These are phyloP conservation scores for Leptographium flavum DNA, from an alignment of 2,329 filamentous ascomycete species.

Conservation along the genomic window DNA sequence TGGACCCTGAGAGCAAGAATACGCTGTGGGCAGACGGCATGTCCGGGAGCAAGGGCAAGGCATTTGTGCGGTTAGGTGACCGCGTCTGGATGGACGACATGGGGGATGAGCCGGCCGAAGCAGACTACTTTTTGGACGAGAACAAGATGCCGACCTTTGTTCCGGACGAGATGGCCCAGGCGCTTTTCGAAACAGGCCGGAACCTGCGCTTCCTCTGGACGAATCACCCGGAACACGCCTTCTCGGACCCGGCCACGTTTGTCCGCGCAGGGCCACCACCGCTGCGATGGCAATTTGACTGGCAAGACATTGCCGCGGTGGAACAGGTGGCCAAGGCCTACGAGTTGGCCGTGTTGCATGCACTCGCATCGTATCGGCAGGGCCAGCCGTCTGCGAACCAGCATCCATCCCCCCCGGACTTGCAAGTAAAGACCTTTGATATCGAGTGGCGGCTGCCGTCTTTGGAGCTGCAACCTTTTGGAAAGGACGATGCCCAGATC, in stretches of 20 bases:
- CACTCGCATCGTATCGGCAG: constrained; percentile 12
- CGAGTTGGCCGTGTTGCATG: constrained; percentile 25
- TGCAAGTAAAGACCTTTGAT: not conserved
- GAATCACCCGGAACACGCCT: constrained; percentile 57
- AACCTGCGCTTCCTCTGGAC: constrained; percentile 59
- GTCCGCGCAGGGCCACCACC: constrained; percentile 34
- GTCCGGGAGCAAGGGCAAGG: constrained; percentile 31
- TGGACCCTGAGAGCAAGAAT: constrained; percentile 37
- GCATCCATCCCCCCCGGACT: not conserved
- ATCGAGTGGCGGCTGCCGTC: not conserved
- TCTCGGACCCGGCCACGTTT: constrained; percentile 39
- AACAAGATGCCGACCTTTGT: constrained; percentile 59
- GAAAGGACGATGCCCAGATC: constrained; percentile 30
- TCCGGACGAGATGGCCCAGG: constrained; percentile 49
- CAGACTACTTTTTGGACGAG: constrained; percentile 49
- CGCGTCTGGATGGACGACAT: constrained; percentile 42
- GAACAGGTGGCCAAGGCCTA: constrained; percentile 44
- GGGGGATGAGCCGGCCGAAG: constrained; percentile 39
- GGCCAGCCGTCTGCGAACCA: not conserved
- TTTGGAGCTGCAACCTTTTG: constrained; percentile 30
- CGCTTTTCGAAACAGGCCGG: constrained; percentile 67
- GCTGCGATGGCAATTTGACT: constrained; percentile 57
- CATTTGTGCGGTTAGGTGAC: constrained; percentile 46
- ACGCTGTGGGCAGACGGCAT: constrained; percentile 8
- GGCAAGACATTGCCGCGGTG: constrained; percentile 52